These are phyloP conservation scores for Ustanciosporium gigantosporum DNA, from an alignment of 1,284 basidiomycete species.

Conservation along the genomic window DNA sequence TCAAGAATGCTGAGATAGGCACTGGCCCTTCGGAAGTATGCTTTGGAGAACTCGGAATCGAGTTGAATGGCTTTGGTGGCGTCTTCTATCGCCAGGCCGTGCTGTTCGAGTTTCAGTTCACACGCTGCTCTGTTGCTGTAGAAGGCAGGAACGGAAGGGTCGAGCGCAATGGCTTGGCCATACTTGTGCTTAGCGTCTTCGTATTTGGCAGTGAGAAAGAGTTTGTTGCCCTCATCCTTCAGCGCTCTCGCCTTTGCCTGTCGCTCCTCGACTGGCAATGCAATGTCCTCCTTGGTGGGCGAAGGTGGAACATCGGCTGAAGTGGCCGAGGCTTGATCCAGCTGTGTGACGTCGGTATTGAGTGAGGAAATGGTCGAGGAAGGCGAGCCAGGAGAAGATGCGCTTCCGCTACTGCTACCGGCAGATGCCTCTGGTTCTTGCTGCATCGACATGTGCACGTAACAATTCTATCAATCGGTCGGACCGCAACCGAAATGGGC, in stretches of 20 bases:
- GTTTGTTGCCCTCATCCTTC: conserved; percentile 55
- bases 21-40: conserved; percentile 86
- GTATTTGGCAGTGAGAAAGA: conserved; percentile 49
- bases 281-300: conserved; percentile 26
- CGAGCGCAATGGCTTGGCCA: conserved; percentile 49
- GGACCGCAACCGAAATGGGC: no score
- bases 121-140: conserved; percentile 59
- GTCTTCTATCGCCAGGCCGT: conserved; percentile 59
- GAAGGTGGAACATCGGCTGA: conserved; percentile 49
- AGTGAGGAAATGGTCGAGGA: conserved; percentile 22
- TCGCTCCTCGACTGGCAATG: conserved; percentile 40
- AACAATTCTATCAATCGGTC: no score
- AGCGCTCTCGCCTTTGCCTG: conserved; percentile 27
- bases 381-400: conserved; percentile 11
- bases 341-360: conserved; percentile 19
- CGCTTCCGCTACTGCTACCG: neutral
- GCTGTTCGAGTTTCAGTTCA: conserved; percentile 60
- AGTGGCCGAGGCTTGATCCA: conserved; percentile 43
- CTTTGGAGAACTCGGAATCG: conserved; percentile 88
- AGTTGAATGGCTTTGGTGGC: conserved; percentile 77
- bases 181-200: conserved; percentile 53
- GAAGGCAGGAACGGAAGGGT: conserved; percentile 44
- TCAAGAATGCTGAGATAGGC: conserved; percentile 84
- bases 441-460: no score
- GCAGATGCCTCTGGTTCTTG: no score